These are phyloP conservation scores for Bombardia bombarda DNA, from an alignment of 495 filamentous ascomycete species.

Conservation along the genomic window DNA sequence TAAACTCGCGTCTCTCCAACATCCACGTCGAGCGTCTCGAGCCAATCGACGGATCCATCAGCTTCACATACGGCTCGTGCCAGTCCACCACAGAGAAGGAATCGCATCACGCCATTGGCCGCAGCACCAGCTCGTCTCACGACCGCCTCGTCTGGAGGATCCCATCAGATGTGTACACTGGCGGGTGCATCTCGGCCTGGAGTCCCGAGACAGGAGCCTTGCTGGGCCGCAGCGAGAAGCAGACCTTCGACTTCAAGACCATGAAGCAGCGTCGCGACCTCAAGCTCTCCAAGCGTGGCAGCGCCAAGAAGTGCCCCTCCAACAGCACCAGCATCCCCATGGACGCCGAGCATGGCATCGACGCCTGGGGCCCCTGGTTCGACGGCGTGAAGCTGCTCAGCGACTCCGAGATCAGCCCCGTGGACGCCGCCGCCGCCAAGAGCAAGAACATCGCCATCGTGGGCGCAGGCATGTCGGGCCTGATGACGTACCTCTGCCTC, in stretches of 20 bases:
- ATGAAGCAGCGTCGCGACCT: conserved; percentile 1
- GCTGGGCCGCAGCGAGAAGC: conserved; percentile 35
- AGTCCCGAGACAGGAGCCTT: conserved; percentile 20
- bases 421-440: conserved; percentile 48
- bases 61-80: conserved; percentile 35
- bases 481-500: conserved; percentile 45
- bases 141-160: conserved; percentile 45
- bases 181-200: conserved; percentile 48
- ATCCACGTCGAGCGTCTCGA: conserved; percentile 28
- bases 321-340: conserved; percentile 28
- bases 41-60: conserved; percentile 15
- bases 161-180: conserved; percentile 29
- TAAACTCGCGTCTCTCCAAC: conserved; percentile 35
- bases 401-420: conserved; percentile 40
- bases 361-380: conserved; percentile 60
- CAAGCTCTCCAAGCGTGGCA: not conserved
- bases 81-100: conserved; percentile 6
- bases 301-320: not conserved
- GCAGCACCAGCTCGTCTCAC: conserved; percentile 4
- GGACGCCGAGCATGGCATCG: conserved; percentile 42
- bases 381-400: conserved; percentile 58
- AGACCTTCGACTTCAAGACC: conserved; percentile 13
- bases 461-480: conserved; percentile 60
- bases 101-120: conserved; percentile 23
- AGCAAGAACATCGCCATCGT: conserved; percentile 52